Conservation (phyloP, 306 rosid genomes). For the Citrullus amarus region DNA sequence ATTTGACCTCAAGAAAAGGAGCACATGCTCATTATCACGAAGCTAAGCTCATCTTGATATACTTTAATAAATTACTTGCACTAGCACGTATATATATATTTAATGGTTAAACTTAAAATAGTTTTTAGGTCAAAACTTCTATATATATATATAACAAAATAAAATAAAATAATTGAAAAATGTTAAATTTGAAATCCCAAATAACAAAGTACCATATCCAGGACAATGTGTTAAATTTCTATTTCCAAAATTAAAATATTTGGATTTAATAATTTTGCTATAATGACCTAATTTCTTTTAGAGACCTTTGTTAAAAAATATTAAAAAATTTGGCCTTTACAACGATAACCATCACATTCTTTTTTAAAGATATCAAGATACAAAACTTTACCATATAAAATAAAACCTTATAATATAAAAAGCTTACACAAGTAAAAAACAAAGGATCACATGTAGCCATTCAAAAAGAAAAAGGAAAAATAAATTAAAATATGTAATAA, state of each 20-base stretch:
- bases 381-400: background rate
- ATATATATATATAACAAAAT: too few relatives aligned
- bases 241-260: background rate
- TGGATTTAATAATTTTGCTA: too few relatives aligned
- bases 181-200: background rate
- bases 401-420: background rate
- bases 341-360: background rate
- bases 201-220: background rate
- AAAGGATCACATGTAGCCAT: constrained; percentile 1
- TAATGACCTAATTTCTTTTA: too few relatives aligned
- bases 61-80: too few relatives aligned
- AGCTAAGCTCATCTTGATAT: too few relatives aligned
- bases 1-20: too few relatives aligned
- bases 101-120: too few relatives aligned
- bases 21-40: too few relatives aligned
- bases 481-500: background rate
- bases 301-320: too few relatives aligned
- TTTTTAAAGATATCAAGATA: background rate
- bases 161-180: background rate
- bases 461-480: too few relatives aligned
- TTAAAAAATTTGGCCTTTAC: background rate
- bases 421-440: background rate
- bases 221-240: background rate
- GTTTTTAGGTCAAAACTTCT: too few relatives aligned
- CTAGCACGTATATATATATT: too few relatives aligned